Conservation (phyloP, 768 basidiomycete species). For the Rubroboletus pulcherrimus region DNA sequence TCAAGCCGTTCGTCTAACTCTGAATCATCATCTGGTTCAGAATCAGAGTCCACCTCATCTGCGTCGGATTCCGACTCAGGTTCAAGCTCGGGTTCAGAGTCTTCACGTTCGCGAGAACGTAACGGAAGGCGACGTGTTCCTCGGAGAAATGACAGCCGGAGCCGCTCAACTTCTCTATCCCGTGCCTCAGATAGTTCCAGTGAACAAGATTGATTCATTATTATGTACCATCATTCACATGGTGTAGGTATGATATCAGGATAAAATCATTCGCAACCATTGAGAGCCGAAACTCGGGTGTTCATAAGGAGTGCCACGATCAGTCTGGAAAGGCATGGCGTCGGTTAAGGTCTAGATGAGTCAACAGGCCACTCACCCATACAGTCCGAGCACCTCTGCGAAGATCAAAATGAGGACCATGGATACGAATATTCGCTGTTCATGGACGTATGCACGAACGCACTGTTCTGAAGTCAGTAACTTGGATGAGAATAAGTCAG, state of each 20-base stretch:
- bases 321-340: slow-evolving; percentile 40
- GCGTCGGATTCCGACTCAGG: slow-evolving; percentile 37
- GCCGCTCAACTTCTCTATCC: slow-evolving; percentile 22
- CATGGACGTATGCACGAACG: slow-evolving; percentile 86
- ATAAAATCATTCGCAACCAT: slow-evolving; percentile 19
- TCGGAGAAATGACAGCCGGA: slow-evolving; percentile 18
- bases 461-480: slow-evolving; percentile 47
- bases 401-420: slow-evolving; percentile 98
- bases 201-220: slow-evolving; percentile 12
- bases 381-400: slow-evolving; percentile 85
- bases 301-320: slow-evolving; percentile 94
- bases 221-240: slow-evolving; percentile 6
- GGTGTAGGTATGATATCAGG: slow-evolving; percentile 13
- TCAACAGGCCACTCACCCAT: slow-evolving; percentile 52
- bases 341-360: not conserved
- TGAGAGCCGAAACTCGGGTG: slow-evolving; percentile 55
- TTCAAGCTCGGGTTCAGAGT: slow-evolving; percentile 42
- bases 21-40: slow-evolving; percentile 25
- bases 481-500: not conserved
- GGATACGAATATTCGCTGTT: slow-evolving; percentile 86
- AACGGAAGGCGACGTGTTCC: slow-evolving; percentile 39
- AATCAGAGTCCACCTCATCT: slow-evolving; percentile 10
- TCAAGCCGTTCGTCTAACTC: slow-evolving; percentile 32
- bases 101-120: slow-evolving; percentile 44
- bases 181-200: slow-evolving; percentile 14